These are phyloP conservation scores for Leishmania amazonensis DNA, from an alignment of 208 protist species.

Conservation along the genomic window DNA sequence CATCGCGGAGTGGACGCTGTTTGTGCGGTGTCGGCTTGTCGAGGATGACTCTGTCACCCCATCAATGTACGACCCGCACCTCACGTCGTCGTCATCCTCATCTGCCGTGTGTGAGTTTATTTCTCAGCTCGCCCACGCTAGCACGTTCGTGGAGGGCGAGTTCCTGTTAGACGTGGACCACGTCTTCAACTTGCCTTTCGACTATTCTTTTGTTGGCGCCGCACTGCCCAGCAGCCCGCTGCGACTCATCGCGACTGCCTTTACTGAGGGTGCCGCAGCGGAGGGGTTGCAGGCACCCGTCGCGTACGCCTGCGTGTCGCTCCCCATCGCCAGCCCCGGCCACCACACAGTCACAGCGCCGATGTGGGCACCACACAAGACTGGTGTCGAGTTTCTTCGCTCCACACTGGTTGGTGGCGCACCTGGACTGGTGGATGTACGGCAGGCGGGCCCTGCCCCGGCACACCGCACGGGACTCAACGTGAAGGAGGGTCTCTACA, in stretches of 20 bases:
- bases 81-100: conserved; percentile 14
- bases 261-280: conserved; percentile 48
- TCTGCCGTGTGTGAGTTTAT: conserved; percentile 32
- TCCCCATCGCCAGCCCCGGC: conserved; percentile 54
- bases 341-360: conserved; percentile 37
- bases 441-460: conserved; percentile 35
- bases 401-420: conserved; percentile 60
- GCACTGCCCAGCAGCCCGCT: conserved; percentile 36
- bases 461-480: conserved; percentile 36
- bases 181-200: conserved; percentile 76
- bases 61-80: conserved; percentile 4
- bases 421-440: conserved; percentile 54
- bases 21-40: conserved; percentile 53
- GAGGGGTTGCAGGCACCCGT: conserved; percentile 55
- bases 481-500: conserved; percentile 47
- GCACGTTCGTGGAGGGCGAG: conserved; percentile 43
- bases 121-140: conserved; percentile 61
- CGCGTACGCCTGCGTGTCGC: conserved; percentile 58
- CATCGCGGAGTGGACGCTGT: conserved; percentile 46
- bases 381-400: conserved; percentile 61
- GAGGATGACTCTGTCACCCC: conserved; percentile 20
- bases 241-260: conserved; percentile 59
- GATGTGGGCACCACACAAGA: conserved; percentile 67
- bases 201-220: conserved; percentile 42
- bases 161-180: conserved; percentile 54